Evolutionary conservation across 1,284 basidiomycete genomes (phyloP).

Genomic region (Psilocybe mexicana): DNA sequence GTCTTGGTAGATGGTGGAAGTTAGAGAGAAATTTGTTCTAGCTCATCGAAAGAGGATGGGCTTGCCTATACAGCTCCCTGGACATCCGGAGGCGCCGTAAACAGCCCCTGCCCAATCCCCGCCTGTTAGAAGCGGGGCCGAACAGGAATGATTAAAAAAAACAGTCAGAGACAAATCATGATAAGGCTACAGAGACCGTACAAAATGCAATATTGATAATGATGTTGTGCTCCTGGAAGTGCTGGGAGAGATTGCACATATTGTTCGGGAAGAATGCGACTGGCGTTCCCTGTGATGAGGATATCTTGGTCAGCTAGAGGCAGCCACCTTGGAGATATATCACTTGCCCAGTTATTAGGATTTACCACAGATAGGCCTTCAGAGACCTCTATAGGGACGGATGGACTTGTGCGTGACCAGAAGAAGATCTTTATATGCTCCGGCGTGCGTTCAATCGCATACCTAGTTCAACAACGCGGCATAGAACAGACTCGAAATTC

Average conservation of each 20-base stretch:
- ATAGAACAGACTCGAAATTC: background rate
- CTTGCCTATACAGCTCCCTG: constrained; percentile 37
- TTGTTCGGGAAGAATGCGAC: constrained; percentile 44
- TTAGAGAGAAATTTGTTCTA: background rate
- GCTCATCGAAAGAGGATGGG: background rate
- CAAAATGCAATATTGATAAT: constrained; percentile 48
- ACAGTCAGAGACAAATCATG: background rate
- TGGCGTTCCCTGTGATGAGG: constrained; percentile 37
- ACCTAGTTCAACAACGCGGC: constrained; percentile 31
- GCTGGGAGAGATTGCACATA: constrained; percentile 39
- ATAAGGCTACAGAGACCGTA: constrained; percentile 20
- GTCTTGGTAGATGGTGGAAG: background rate
- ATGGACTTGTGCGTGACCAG: constrained; percentile 46
- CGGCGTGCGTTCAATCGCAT: constrained; percentile 52
- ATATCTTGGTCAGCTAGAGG: background rate
- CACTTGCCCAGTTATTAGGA: constrained; percentile 48
- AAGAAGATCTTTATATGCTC: constrained; percentile 58
- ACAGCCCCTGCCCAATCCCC: constrained; percentile 38
- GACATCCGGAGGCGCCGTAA: constrained; percentile 28
- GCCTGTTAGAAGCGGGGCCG: constrained; percentile 25
- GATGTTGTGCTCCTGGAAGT: constrained; percentile 47
- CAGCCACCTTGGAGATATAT: constrained; percentile 12
- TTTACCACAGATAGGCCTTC: constrained; percentile 39
- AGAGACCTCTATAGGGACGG: constrained; percentile 47
- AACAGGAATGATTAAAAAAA: constrained; percentile 1